Evolutionary conservation across 352 stramenopile species (phyloP), one percentile per base, ranked within the genome.

Genomic region (Phytophthora pinifolia): DNA sequence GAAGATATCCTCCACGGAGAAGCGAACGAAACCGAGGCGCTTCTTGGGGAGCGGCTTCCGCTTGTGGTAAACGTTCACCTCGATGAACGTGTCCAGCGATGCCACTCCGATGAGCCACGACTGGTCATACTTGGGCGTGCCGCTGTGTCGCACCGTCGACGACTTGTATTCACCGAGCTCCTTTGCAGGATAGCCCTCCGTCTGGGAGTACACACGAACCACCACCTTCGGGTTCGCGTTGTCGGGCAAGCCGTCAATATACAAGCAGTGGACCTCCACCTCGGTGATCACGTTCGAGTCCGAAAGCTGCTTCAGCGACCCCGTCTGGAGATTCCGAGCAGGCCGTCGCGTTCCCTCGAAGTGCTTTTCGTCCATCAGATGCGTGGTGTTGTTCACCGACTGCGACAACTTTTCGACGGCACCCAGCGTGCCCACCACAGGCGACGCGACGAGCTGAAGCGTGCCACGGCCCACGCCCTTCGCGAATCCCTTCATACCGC

Each of bases 221-320:
- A 90, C 67, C 8, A 91, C 72, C 53, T 94, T 81, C 2, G 84
- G 57, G 48, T 82, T 93, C 27, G 73, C 63, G 27, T 86, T 88
- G 29, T 88, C 74, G 0, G 80, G 76, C 25, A 95, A 62, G 0
- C 82, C 83, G 14, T 89, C 72, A 30, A 91, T 72, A 29, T 80
- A 79, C 32, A 89, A 58, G 18, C 86, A 82, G 54, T 89, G 80
- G 34, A 95, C 59, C 45, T 95, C 86, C 8, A 94, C 65, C 32
- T 95, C 82, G 0, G 86, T 92, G 62, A 95, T 92, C 37, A 95
- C 75, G 41, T 92, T 92, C 39, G 83, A 92, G 30, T 95, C 85
- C 4, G 72, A 67, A 20, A 95, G 68, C 29, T 81, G 51, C 60
- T 95, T 95, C 27, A 95, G 52, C 1, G 77, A 70, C 20, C 62